Percentiles rank a stretch among this genome's conserved stretches.
Evolutionary conservation across 2,329 filamentous ascomycete species (phyloP).

Genomic region (Scopulariopsis brevicaulis): DNA sequence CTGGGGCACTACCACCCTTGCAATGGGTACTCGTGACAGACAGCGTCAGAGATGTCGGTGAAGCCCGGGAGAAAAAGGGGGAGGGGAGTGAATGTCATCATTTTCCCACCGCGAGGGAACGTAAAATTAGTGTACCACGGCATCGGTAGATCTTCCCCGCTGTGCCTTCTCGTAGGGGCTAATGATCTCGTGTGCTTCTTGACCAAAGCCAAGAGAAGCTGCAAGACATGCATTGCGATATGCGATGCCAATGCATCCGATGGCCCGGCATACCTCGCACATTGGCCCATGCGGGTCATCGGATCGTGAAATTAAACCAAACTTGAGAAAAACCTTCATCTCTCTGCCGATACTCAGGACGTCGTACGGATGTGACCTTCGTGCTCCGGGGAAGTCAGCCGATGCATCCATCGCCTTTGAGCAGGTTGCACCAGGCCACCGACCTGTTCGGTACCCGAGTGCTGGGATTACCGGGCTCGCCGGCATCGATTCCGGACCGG

Average conservation of each 20-base stretch:
- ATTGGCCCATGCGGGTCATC: background rate
- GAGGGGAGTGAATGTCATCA: background rate
- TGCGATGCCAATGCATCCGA: background rate
- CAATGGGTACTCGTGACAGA: background rate
- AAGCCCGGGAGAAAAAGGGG: background rate
- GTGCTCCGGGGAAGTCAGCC: too few relatives aligned
- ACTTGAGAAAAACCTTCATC: background rate
- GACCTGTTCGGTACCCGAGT: background rate
- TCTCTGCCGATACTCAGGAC: background rate
- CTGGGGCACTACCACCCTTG: background rate
- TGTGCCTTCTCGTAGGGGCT: too few relatives aligned
- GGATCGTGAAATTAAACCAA: background rate
- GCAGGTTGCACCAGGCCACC: background rate
- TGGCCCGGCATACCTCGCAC: background rate
- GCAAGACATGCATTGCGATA: background rate
- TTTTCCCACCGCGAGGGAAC: background rate
- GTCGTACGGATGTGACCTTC: too few relatives aligned
- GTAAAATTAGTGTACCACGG: too few relatives aligned
- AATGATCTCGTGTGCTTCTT: background rate
- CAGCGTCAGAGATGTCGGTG: background rate
- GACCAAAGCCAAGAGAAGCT: background rate
- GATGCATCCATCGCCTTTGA: background rate
- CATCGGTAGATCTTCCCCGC: too few relatives aligned
- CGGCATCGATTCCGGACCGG: background rate
- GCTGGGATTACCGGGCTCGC: background rate